These are phyloP conservation scores for Penicillium sp. DNA, from an alignment of 2,329 filamentous ascomycete genomes.

Conservation along the genomic window DNA sequence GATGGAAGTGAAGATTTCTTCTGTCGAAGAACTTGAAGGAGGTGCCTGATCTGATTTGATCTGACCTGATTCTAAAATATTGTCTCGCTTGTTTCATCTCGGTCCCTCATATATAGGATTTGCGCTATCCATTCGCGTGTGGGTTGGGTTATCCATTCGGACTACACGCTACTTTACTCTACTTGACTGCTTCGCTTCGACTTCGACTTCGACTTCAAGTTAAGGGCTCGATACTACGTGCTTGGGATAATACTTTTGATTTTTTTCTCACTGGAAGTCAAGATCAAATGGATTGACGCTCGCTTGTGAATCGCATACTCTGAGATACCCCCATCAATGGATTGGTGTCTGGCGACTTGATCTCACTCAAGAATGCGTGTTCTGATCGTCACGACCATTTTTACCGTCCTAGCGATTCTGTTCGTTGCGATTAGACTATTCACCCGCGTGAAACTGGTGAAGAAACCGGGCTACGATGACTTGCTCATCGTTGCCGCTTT, in stretches of 20 bases:
- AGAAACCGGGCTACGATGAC: constrained; percentile 34
- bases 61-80: too few relatives aligned
- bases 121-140: neutral
- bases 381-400: constrained; percentile 23
- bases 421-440: constrained; percentile 28
- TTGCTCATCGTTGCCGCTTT: constrained; percentile 26
- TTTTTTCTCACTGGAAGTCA: neutral
- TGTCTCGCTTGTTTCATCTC: too few relatives aligned
- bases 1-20: too few relatives aligned
- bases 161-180: too few relatives aligned
- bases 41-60: too few relatives aligned
- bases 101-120: neutral
- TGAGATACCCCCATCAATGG: neutral
- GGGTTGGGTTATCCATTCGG: too few relatives aligned
- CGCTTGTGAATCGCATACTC: neutral
- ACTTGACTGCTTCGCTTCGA: too few relatives aligned
- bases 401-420: constrained; percentile 24
- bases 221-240: too few relatives aligned
- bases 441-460: constrained; percentile 28
- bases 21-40: too few relatives aligned
- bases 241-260: neutral
- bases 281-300: constrained; percentile 6
- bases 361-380: constrained; percentile 25
- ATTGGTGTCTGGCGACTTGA: neutral
- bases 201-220: too few relatives aligned